phyloP scores from a whole-genome alignment of 345 rosid genomes.

The Zanthoxylum bungeanum region DNA sequence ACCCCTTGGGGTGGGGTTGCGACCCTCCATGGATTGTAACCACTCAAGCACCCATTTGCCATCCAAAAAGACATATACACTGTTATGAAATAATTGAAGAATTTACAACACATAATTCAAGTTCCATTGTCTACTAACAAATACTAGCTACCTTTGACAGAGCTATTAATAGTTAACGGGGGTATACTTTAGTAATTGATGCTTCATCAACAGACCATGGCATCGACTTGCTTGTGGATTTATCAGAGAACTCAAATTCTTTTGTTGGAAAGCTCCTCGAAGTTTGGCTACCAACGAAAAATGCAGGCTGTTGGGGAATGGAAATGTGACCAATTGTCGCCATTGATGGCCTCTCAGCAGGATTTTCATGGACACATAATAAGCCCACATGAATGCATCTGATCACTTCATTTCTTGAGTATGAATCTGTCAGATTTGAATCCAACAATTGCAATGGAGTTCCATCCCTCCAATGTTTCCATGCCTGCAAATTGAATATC shows the following conservation, averaged over 20 bases:
- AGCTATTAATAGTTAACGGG: slow-evolving; percentile 22
- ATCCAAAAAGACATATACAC: too few species aligned
- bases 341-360: slow-evolving; percentile 33
- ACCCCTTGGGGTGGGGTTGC: too few species aligned
- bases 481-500: slow-evolving; percentile 23
- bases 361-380: slow-evolving; percentile 31
- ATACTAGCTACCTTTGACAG: too few species aligned
- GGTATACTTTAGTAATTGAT: slow-evolving; percentile 33
- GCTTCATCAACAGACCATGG: slow-evolving; percentile 30
- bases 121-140: background rate
- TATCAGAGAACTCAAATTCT: background rate
- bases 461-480: slow-evolving; percentile 28
- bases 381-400: slow-evolving; percentile 36
- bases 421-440: slow-evolving; percentile 13
- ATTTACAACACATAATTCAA: too few species aligned
- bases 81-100: too few species aligned
- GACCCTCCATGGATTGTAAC: too few species aligned
- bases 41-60: too few species aligned
- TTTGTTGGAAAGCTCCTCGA: background rate
- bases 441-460: slow-evolving; percentile 15
- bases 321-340: slow-evolving; percentile 21
- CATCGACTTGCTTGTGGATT: slow-evolving; percentile 16
- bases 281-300: background rate
- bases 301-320: slow-evolving; percentile 22
- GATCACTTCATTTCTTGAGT: slow-evolving; percentile 16